Base-by-base conservation (phyloP, 176 grass and related monocot species). In the Typha latifolia region DNA sequence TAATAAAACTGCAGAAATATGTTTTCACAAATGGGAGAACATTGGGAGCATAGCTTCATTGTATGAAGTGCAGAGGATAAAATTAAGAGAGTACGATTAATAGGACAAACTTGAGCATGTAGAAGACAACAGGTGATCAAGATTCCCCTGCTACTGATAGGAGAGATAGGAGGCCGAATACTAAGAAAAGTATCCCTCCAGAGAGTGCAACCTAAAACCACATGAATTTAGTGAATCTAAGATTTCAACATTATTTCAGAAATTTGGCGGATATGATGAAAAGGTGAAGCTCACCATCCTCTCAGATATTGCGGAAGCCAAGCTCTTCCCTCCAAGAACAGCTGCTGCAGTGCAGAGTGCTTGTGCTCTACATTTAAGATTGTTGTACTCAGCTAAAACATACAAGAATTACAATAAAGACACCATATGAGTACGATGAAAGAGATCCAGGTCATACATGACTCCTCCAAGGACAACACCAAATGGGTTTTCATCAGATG, bases 271-370 rank as follows among this genome's bases (percentile, higher is more conserved):
- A 49, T 32, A 13, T 24, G 14, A 20, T 19, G 22, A 65, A 65
- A 65, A 19, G n/a, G 4, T 19, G 0, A 55, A 49, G 14, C 32
- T 79, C 62, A 99, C 95, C 95, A 90, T 99, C 66, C 85, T 94
- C 72, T 99, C 95, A 31, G 95, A 99, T 94, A 99, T 99, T 81
- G 94, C 89, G 0, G 95, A 85, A 49, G 95, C 95, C 64, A 99
- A 76, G 77, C 86, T 90, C 75, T 99, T 99, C 57, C 95, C 95
- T 19, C 95, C 95, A 32, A 94, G 63, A 63, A 99, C 95, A 64
- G 95, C 95, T 66, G 89, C 89, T 8, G 95, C 85, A 51, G 95
- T 99, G 82, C 95, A 99, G 67, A 99, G 77, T 81, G 89, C 89
- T 85, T 99, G 95, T 2, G 76, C 95, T 43, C 95, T 94, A 49